Evolutionary conservation across 176 grass and related monocot species (phyloP).

Genomic region (Phoenix roebelenii): DNA sequence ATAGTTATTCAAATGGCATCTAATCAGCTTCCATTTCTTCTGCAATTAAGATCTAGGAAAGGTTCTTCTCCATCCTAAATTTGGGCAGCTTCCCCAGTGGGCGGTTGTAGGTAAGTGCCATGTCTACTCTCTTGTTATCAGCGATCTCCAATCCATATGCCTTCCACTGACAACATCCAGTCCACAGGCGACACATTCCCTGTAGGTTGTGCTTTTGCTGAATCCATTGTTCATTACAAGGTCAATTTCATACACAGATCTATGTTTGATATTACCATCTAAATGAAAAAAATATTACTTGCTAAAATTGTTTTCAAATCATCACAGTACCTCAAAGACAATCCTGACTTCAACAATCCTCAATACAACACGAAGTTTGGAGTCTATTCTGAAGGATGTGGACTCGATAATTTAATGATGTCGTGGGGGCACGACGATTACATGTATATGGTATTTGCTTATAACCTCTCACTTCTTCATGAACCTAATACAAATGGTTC

Average conservation of each 20-base stretch:
- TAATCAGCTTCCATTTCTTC: not conserved
- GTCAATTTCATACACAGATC: slow-evolving; percentile 10
- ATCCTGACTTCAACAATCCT: slow-evolving; percentile 62
- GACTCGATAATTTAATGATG: slow-evolving; percentile 66
- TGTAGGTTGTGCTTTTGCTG: slow-evolving; percentile 63
- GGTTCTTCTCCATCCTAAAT: slow-evolving; percentile 82
- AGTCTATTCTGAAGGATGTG: slow-evolving; percentile 66
- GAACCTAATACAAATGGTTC: no score
- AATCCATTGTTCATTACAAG: slow-evolving; percentile 84
- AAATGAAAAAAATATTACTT: not conserved
- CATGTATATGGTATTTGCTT: slow-evolving; percentile 67
- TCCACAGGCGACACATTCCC: slow-evolving; percentile 86
- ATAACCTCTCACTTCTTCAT: no score
- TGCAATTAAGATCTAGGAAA: slow-evolving; percentile 69
- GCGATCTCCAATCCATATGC: no score
- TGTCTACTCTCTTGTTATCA: not conserved
- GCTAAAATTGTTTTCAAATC: slow-evolving; percentile 5
- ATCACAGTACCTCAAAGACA: slow-evolving; percentile 63
- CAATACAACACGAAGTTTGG: slow-evolving; percentile 65
- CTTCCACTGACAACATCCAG: not conserved
- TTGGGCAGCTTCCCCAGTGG: slow-evolving; percentile 79
- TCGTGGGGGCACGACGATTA: slow-evolving; percentile 88
- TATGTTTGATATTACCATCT: no score
- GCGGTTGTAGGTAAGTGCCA: slow-evolving; percentile 70
- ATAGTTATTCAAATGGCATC: no score